Evolutionary conservation across 768 basidiomycete species (phyloP), one percentile per base, ranked within the genome.

Genomic region (Trametes cubensis): DNA sequence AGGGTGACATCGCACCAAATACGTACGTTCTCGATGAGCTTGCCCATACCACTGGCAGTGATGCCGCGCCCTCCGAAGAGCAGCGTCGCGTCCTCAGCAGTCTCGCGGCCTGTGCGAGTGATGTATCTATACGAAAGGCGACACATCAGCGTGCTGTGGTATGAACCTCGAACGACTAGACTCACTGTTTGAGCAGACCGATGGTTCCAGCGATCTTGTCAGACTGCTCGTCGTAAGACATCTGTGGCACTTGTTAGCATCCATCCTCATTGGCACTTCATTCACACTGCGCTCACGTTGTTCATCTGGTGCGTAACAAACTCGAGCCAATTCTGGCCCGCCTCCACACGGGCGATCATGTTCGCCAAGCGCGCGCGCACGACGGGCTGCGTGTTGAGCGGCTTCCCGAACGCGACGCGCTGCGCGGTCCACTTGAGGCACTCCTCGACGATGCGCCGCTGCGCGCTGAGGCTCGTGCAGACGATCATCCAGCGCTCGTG

Each of bases 371-470:
- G 96, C 30, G 88, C 78, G 18, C 95, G 85, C 66, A 98, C 90
- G 68, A 97, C 95, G 8, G 95, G 82, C 70, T 95, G 92, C 26
- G 85, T 78, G 57, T 82, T 82, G 57, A 94, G 79, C 20, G 91
- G 90, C 72, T 94, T 95, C 18, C 94, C 94, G 69, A 97, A 98
- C 18, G 94, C 94, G 55, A 89, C 81, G 44, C 95, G 87, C 68
- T 97, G 93, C 58, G 87, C 85, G 18, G 91, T 81, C 95, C 95
- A 98, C 88, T 94, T 95, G 67, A 96, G 77, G 70, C 90, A 94
- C 74, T 97, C 95, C 71, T 96, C 95, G 18, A 95, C 90, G 46
- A 91, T 81, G 23, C 88, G 74, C 44, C 95, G 83, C 67, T 95
- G 94, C 39, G 89, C 84, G 44, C 88, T 79, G 62, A 92, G 80